Evolutionary conservation across 768 basidiomycete genomes (phyloP).

Genomic region (Suillus tomentosus): DNA sequence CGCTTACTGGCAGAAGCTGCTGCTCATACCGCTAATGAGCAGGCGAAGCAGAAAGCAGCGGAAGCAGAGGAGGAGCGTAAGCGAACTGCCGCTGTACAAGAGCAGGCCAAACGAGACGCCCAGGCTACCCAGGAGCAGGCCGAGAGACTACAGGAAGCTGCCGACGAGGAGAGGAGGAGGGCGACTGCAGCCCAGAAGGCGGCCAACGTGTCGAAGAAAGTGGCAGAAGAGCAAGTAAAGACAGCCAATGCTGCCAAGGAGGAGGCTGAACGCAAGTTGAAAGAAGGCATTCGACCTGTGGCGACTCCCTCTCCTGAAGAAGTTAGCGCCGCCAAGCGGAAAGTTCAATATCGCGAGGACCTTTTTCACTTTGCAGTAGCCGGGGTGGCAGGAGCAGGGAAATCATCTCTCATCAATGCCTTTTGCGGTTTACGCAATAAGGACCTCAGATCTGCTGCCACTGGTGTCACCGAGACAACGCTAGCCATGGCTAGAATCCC

Average conservation of each 20-base stretch:
- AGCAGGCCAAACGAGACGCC: conserved; percentile 13
- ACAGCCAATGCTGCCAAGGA: conserved; percentile 4
- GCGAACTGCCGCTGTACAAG: conserved; percentile 11
- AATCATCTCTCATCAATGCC: no score
- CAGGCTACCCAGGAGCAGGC: conserved; percentile 14
- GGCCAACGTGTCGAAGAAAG: conserved; percentile 15
- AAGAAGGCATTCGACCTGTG: conserved; percentile 20
- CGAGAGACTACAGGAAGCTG: conserved; percentile 11
- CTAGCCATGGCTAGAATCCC: no score
- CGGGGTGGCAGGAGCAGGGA: no score
- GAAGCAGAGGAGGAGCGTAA: conserved; percentile 17
- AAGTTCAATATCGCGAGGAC: no score
- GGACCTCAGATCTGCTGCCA: no score
- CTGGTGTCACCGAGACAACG: no score
- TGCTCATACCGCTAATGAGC: not conserved
- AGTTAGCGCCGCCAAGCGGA: no score
- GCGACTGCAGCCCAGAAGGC: conserved; percentile 18
- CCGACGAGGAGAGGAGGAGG: conserved; percentile 21
- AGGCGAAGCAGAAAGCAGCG: not conserved
- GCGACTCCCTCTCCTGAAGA: no score
- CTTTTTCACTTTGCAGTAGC: no score
- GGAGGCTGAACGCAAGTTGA: conserved; percentile 13
- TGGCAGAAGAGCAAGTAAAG: conserved; percentile 17
- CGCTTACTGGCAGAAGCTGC: conserved; percentile 12
- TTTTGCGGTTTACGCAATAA: no score